Evolutionary conservation across 2,329 filamentous ascomycete genomes (phyloP).

Genomic region (Colletotrichum karsti): DNA sequence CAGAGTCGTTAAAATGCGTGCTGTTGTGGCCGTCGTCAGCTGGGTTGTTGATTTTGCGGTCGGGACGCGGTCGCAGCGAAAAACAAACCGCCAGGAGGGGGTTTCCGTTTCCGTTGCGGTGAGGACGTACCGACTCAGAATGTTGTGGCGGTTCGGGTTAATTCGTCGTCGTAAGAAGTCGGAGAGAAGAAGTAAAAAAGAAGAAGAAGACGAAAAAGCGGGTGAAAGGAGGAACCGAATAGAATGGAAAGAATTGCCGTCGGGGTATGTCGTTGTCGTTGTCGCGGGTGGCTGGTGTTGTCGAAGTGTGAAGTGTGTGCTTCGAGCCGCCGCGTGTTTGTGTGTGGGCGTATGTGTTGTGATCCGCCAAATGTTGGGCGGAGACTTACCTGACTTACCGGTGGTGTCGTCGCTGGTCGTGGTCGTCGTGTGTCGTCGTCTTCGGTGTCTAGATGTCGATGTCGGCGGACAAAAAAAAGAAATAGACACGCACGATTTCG

Average conservation of each 20-base stretch:
- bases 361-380: not conserved
- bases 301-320: not conserved
- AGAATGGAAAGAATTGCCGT: conserved; percentile 1
- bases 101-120: not conserved
- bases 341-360: not conserved
- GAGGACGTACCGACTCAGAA: conserved; percentile 19
- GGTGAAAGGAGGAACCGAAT: conserved; percentile 1
- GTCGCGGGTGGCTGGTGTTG: not conserved
- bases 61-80: not conserved
- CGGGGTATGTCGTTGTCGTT: conserved; percentile 4
- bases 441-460: conserved; percentile 25
- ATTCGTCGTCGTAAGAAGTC: conserved; percentile 3
- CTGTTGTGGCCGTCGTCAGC: conserved; percentile 11
- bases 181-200: not conserved
- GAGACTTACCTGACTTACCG: conserved; percentile 10
- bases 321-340: not conserved
- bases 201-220: not conserved
- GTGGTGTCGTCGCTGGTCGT: conserved; percentile 1
- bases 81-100: not conserved
- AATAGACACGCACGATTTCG: not conserved
- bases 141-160: not conserved
- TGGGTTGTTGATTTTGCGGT: not conserved
- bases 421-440: conserved; percentile 22
- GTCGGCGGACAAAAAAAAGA: conserved; percentile 21
- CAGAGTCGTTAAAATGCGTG: conserved; percentile 18